Conservation (phyloP, 768 basidiomycete genomes). For the Mycena rosella region DNA sequence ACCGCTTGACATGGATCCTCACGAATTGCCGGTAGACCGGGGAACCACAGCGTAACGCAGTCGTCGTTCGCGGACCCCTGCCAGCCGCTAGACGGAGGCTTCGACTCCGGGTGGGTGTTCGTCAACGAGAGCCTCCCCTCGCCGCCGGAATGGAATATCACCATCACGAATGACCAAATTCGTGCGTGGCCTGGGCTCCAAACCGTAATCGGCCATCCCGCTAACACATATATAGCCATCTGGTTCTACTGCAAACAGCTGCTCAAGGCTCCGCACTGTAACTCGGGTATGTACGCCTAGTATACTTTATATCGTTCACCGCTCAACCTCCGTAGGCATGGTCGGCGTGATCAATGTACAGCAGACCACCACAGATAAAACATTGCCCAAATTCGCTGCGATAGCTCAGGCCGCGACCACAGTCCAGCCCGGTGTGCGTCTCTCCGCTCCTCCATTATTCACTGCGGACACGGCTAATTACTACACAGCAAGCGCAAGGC, state of each 20-base stretch:
- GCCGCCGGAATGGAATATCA: slow-evolving; percentile 11
- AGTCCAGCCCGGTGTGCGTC: background rate
- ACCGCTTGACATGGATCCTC: background rate
- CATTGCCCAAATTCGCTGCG: background rate
- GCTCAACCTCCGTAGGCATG: background rate
- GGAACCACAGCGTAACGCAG: slow-evolving; percentile 57
- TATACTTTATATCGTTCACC: background rate
- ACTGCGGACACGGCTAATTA: background rate
- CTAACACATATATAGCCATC: background rate
- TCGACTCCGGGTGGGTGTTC: slow-evolving; percentile 55
- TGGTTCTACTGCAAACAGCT: slow-evolving; percentile 22
- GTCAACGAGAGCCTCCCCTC: background rate
- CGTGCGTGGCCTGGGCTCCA: background rate
- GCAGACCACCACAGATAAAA: background rate
- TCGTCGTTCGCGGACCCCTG: slow-evolving; percentile 53
- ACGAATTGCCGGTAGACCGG: background rate
- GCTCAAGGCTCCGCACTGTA: background rate
- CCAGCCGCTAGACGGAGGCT: slow-evolving; percentile 42
- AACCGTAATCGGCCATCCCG: background rate
- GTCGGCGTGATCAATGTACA: slow-evolving; percentile 12
- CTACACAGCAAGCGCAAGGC: background rate
- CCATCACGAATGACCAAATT: slow-evolving; percentile 5
- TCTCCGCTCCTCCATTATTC: background rate
- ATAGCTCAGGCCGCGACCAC: background rate
- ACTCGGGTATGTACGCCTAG: slow-evolving; percentile 4